Base-by-base conservation (phyloP, 1,284 basidiomycete genomes). In the Microbotryum lychnidis-dioicae region DNA sequence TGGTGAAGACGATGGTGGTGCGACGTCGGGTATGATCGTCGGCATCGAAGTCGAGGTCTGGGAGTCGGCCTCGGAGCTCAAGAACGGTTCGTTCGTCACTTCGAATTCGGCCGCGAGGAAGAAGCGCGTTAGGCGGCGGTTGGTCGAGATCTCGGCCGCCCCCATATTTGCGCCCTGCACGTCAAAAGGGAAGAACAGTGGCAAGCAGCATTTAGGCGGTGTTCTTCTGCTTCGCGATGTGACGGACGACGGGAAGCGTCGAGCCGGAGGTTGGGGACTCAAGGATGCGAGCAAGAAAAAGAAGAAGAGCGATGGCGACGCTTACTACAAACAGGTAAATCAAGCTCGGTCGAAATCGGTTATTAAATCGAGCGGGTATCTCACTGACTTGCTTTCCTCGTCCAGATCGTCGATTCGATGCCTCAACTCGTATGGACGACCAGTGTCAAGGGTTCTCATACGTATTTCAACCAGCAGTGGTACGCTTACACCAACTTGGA, bases 391-490 rank as follows among this genome's bases (percentile, higher is more conserved):
- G 31, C 48, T 50, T n/a, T 27, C 16, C 18, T 45, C 49, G 9
- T 37, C 14, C 33, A 55, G 51, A 65, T 65, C 16, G 55, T 62
- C 37, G 61, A 71, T 55, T 50, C 60, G 21, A 54, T 71, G 58
- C 74, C 75, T 2, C 74, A 75, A 49, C 61, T 76, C 51, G 70
- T 75, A 2, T 75, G 73, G 74, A 73, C 72, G 42, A 74, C 74
- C 14, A 62, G 60, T 21, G 70, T 73, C 25, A 66, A 72, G 10
- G 75, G 75, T 31, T 68, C 64, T 37, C 72, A 73, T 60, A 64
- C 54, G 16, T 66, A 65, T 54, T 56, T 60, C 56, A 69, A 65
- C 49, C 37, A 52, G 42, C 47, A 52, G 14, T 76, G 72, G 73
- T 73, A 73, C 61, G 69, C 70, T 6, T 75, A 72, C 64, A 76